Conservation (phyloP, 2,329 filamentous ascomycete species). For the Ceratocystis alfenasii region DNA sequence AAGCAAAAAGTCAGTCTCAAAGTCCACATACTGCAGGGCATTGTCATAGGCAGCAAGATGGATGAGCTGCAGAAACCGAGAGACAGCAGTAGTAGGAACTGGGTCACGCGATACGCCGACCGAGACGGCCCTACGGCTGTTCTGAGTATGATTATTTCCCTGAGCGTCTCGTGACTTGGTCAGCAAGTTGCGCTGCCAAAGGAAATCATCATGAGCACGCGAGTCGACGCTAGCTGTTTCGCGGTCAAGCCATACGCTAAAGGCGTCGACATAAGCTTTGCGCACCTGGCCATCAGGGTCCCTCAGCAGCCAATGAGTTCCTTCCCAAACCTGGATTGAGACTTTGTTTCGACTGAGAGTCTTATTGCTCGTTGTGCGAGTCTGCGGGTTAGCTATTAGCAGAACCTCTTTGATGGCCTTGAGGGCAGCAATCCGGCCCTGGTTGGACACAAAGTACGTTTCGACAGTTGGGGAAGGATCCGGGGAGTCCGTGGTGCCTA, state of each 20-base stretch:
- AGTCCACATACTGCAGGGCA: conserved; percentile 59
- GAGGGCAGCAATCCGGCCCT: conserved; percentile 54
- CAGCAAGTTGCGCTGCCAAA: conserved; percentile 35
- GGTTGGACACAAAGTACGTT: conserved; percentile 41
- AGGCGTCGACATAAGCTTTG: conserved; percentile 71
- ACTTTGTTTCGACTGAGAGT: conserved; percentile 62
- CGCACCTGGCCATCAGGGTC: conserved; percentile 69
- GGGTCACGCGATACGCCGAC: conserved; percentile 51
- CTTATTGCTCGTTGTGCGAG: conserved; percentile 45
- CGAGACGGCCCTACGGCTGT: conserved; percentile 53
- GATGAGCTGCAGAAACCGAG: conserved; percentile 68
- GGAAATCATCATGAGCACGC: conserved; percentile 45
- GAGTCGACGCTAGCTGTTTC: conserved; percentile 60
- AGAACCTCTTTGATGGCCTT: conserved; percentile 73
- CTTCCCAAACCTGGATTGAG: conserved; percentile 79
- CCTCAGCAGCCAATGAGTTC: conserved; percentile 84
- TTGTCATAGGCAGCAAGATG: conserved; percentile 87
- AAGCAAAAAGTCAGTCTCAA: conserved; percentile 62
- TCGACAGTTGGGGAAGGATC: conserved; percentile 37
- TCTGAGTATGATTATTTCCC: conserved; percentile 26
- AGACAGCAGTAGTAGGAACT: conserved; percentile 30
- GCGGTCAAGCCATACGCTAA: conserved; percentile 73
- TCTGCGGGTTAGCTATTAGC: conserved; percentile 61
- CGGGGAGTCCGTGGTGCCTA: conserved; percentile 30
- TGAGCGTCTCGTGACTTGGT: conserved; percentile 25